Base-by-base conservation (phyloP, 352 stramenopile genomes). In the Hyaloperonospora brassicae region DNA sequence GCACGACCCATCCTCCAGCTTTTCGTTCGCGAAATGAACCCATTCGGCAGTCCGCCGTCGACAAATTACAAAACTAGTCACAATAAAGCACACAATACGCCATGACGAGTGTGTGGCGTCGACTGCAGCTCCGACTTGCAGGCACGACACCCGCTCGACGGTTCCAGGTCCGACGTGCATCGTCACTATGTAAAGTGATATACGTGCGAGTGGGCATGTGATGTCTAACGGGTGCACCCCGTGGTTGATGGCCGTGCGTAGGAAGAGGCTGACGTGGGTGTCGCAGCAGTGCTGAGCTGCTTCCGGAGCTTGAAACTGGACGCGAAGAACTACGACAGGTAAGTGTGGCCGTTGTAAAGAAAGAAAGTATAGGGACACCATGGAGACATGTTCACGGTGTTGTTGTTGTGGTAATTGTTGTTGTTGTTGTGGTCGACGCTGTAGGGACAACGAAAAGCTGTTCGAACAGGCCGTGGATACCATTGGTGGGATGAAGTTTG, bases 191-290 rank as follows among this genome's bases (percentile, higher is more conserved):
- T 34, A 34, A 34, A 34, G 4, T 34, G 27, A 8, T 34, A 9
- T 17, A 17, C 17, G 17, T 17, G 17, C 17, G 17, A 17, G 17
- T 17, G 17, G 17, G 17, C 17, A 17, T 17, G 17, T 17, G 17
- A 17, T 17, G 17, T 17, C 17, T 17, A 34, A 34, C 8, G 4
- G 27, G 4, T 34, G 27, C 27, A 9, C 8, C 8, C 8, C 27
- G 27, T 34, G n/a, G 34, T 27, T 50, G 23, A 47, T 11, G 43
- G 25, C 45, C 42, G 17, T 1, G 51, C 42, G 31, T 64, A 93
- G 84, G 84, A 94, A 55, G 81, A 92, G 62, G 67, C 79, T 6
- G 84, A 94, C 24, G 75, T 87, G 31, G 84, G 81, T 35, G 77
- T 89, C 13, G 79, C 74, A 0, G 81, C 84, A 1, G 79, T 94